A percentile compares a stretch with the other conserved stretches of the same genome.
Evolutionary conservation across 371 early-diverging fungal species (phyloP).

Genomic region (Lichtheimia corymbifera): DNA sequence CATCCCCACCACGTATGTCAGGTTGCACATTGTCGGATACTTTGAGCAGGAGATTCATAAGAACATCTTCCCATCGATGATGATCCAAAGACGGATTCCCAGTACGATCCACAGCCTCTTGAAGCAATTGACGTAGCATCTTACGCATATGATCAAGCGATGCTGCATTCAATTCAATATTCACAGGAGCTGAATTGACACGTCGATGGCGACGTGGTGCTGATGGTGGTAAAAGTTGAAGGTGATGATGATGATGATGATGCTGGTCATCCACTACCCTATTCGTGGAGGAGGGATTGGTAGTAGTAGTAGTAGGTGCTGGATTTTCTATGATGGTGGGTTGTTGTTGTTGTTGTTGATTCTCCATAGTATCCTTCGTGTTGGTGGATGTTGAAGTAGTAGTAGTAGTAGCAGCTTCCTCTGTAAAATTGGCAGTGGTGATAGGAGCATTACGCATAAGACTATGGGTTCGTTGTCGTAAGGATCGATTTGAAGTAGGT

Average conservation of each 20-base stretch:
- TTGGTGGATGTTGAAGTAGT: constrained; percentile 13
- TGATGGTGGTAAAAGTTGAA: too few relatives aligned
- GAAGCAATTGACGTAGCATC: constrained; percentile 57
- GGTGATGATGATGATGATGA: too few relatives aligned
- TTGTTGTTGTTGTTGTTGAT: too few relatives aligned
- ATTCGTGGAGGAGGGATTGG: too few relatives aligned
- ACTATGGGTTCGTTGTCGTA: constrained; percentile 37
- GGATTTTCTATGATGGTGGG: too few relatives aligned
- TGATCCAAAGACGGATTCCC: constrained; percentile 23
- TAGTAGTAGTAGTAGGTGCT: too few relatives aligned
- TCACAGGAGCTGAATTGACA: constrained; percentile 34
- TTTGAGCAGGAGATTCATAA: constrained; percentile 72
- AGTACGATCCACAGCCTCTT: constrained; percentile 51
- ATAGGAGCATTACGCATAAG: constrained; percentile 42
- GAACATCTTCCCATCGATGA: constrained; percentile 75
- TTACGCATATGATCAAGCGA: constrained; percentile 65
- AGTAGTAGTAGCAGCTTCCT: background rate
- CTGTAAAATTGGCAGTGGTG: constrained; percentile 16
- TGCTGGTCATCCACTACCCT: too few relatives aligned
- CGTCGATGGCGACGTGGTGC: constrained; percentile 26
- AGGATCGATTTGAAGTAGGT: constrained; percentile 7
- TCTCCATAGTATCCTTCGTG: too few relatives aligned
- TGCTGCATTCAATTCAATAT: constrained; percentile 57
- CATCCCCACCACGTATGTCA: constrained; percentile 74
- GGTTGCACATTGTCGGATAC: constrained; percentile 71